These are phyloP conservation scores for Wickerhamiella dianesei DNA, from an alignment of 805 yeast genomes.

Conservation along the genomic window DNA sequence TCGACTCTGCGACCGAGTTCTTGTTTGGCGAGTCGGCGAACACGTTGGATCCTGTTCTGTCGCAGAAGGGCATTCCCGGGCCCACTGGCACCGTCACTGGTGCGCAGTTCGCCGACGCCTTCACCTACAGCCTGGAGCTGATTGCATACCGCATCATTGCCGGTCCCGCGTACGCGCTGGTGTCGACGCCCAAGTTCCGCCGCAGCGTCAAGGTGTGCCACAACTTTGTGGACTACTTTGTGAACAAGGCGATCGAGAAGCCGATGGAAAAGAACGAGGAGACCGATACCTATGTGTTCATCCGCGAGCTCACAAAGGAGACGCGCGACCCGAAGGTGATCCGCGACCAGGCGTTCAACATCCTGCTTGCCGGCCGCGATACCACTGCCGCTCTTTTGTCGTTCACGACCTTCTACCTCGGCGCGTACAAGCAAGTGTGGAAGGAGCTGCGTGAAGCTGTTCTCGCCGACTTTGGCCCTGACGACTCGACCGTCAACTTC, in stretches of 20 bases:
- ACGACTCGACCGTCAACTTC: slow-evolving; percentile 25
- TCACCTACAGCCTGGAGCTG: slow-evolving; percentile 15
- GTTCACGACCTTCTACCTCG: slow-evolving; percentile 33
- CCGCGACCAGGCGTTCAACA: slow-evolving; percentile 39
- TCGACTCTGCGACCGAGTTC: slow-evolving; percentile 22
- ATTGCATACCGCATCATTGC: slow-evolving; percentile 17
- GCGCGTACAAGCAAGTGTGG: slow-evolving; percentile 27
- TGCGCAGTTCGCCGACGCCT: slow-evolving; percentile 19
- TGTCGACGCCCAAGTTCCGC: slow-evolving; percentile 24
- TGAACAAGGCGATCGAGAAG: slow-evolving; percentile 25
- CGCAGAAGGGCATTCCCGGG: slow-evolving; percentile 12
- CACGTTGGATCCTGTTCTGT: slow-evolving; percentile 13
- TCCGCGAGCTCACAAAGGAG: slow-evolving; percentile 36
- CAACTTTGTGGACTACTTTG: slow-evolving; percentile 30
- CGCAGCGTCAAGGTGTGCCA: slow-evolving; percentile 25
- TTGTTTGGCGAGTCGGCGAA: slow-evolving; percentile 20
- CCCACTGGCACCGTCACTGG: slow-evolving; percentile 17
- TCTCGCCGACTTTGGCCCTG: slow-evolving; percentile 27
- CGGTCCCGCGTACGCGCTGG: slow-evolving; percentile 17
- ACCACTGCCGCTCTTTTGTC: slow-evolving; percentile 41
- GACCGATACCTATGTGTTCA: slow-evolving; percentile 33
- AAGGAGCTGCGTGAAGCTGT: slow-evolving; percentile 29
- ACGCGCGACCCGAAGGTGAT: slow-evolving; percentile 35
- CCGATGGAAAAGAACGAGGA: slow-evolving; percentile 22
- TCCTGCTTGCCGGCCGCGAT: slow-evolving; percentile 42